Evolutionary conservation across 2,329 filamentous ascomycete species (phyloP).

Genomic region (Cladosporium colombiae): DNA sequence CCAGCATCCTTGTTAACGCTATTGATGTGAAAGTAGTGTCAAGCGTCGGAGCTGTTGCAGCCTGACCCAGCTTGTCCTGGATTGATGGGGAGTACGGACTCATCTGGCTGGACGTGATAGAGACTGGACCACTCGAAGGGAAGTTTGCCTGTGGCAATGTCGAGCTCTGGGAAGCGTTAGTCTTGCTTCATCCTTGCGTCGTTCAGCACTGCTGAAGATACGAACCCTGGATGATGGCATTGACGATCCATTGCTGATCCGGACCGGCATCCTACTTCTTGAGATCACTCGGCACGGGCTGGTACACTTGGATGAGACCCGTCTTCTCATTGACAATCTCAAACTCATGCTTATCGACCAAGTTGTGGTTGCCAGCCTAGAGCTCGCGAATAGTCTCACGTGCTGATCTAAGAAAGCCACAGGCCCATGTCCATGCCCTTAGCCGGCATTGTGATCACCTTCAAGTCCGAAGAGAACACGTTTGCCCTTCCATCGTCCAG

Average conservation of each 20-base stretch:
- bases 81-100: slow-evolving; percentile 38
- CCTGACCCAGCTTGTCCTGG: slow-evolving; percentile 41
- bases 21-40: slow-evolving; percentile 57
- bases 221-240: not conserved
- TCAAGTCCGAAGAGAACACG: slow-evolving; percentile 55
- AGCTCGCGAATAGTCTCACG: slow-evolving; percentile 57
- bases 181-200: too few relatives aligned
- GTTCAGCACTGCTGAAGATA: not conserved
- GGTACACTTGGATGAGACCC: not conserved
- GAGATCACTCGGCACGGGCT: not conserved
- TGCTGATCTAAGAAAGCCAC: slow-evolving; percentile 55
- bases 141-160: slow-evolving; percentile 53
- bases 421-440: slow-evolving; percentile 50
- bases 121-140: slow-evolving; percentile 58
- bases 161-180: slow-evolving; percentile 43
- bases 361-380: slow-evolving; percentile 42
- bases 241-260: not conserved
- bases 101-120: slow-evolving; percentile 51
- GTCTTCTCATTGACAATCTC: not conserved
- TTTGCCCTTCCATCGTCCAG: slow-evolving; percentile 50
- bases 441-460: slow-evolving; percentile 48
- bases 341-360: not conserved
- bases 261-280: not conserved
- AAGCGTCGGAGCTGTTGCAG: slow-evolving; percentile 42
- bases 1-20: slow-evolving; percentile 51